Base-by-base conservation (phyloP, 2,329 filamentous ascomycete species). In the Exophiala bonariae region DNA sequence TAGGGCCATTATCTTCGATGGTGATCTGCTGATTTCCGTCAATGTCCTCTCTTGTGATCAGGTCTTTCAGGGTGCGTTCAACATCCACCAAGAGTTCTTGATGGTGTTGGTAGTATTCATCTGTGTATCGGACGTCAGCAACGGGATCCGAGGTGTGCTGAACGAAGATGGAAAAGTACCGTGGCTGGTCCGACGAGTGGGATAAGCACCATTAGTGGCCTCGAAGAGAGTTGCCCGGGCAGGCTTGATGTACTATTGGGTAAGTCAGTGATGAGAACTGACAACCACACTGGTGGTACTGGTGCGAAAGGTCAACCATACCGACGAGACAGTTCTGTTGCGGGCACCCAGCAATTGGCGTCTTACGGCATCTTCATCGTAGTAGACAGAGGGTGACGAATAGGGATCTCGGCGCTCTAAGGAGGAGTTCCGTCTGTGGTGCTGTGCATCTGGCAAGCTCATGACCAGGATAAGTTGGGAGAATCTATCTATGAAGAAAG, bases 1-100 rank as follows among this genome's bases (percentile, higher is more conserved):
- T 99, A 40, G 93, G 92, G 0, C 93, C 93, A 55, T 82, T 80
- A 70, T 99, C 93, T 64, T 97, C 93, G 60, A 97, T 95, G 22
- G 93, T 99, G 66, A 99, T 99, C 68, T 97, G 91, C 77, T 89
- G 88, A 68, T 99, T 96, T 47, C 81, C 77, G 69, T 99, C 91
- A 22, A 91, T 95, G 63, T 99, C 93, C 68, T 99, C 93, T 57
- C 92, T 86, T 30, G 82, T 81, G 52, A 89, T 77, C 35, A 99
- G 77, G 49, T 81, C 85, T 63, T 90, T 79, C 47, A 96, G 78
- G 1, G 91, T 96, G 17, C 82, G 76, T 39, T 95, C 86, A 61
- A 97, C 91, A 59, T 93, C 81, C 65, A 97, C 83, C 30, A 95
- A 78, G 68, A 95, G 96, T 58, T 85, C 86, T 52, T 89, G 87